A percentile compares a stretch with the other conserved stretches of the same genome.
Conservation (phyloP, 1,284 basidiomycete genomes). For the Schizophyllum commune region DNA sequence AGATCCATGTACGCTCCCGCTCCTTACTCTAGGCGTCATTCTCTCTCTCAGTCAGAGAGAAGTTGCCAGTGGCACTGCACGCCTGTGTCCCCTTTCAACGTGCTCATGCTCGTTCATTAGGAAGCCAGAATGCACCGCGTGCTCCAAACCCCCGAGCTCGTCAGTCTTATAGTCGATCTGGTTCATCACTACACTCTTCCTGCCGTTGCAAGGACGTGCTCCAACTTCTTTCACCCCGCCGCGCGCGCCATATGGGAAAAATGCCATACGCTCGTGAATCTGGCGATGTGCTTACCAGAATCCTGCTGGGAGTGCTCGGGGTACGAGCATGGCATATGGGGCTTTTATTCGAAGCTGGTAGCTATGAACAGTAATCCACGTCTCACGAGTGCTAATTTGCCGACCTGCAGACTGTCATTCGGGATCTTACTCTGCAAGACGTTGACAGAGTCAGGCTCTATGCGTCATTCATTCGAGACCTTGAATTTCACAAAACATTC, state of each 20-base stretch:
- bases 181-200: not conserved
- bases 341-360: not conserved
- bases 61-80: too few species aligned
- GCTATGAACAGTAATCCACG: not conserved
- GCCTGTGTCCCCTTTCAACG: too few species aligned
- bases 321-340: not conserved
- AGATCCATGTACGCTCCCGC: too few species aligned
- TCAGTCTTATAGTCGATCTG: not conserved
- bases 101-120: too few species aligned
- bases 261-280: not conserved
- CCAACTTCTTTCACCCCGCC: not conserved
- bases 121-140: not conserved
- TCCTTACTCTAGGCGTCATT: too few species aligned
- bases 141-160: not conserved
- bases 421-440: not conserved
- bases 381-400: not conserved
- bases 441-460: not conserved
- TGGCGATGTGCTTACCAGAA: not conserved
- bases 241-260: not conserved
- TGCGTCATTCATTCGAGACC: not conserved
- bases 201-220: not conserved
- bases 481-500: not conserved
- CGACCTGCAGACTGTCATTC: not conserved
- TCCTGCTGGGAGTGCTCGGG: not conserved
- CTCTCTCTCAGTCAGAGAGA: too few species aligned